Percentiles rank a stretch among this genome's conserved stretches.
Conservation (phyloP, 257 asterid genomes). For the Asclepias syriaca region DNA sequence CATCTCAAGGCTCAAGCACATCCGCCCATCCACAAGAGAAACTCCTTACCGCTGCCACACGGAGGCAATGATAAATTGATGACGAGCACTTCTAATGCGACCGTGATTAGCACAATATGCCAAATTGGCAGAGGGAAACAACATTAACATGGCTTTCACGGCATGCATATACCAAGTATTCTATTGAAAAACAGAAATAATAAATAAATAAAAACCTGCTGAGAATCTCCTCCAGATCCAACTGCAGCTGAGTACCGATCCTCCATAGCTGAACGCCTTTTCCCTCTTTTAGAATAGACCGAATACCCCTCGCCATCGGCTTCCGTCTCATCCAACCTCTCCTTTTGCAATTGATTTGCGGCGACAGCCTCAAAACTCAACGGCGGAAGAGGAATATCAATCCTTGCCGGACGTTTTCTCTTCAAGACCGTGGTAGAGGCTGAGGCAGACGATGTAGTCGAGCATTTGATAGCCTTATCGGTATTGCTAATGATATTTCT, state of each 20-base stretch:
- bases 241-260: constrained; percentile 60
- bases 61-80: neutral
- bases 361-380: constrained; percentile 22
- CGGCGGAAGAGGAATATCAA: constrained; percentile 44
- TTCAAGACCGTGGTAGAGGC: constrained; percentile 34
- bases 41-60: neutral
- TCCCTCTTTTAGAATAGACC: constrained; percentile 70
- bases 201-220: constrained; percentile 36
- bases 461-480: constrained; percentile 23
- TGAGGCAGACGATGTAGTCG: constrained; percentile 20
- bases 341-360: constrained; percentile 20
- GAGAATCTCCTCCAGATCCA: constrained; percentile 40
- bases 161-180: neutral
- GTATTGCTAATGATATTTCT: constrained; percentile 7
- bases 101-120: neutral
- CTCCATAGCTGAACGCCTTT: constrained; percentile 54
- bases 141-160: neutral
- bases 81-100: neutral
- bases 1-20: neutral
- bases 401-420: constrained; percentile 68
- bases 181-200: neutral
- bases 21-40: neutral
- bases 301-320: constrained; percentile 56
- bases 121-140: neutral
- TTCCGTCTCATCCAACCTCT: constrained; percentile 46